These are phyloP conservation scores for Hansenula sp. DNA, from an alignment of 1,139 yeast genomes.

Conservation along the genomic window DNA sequence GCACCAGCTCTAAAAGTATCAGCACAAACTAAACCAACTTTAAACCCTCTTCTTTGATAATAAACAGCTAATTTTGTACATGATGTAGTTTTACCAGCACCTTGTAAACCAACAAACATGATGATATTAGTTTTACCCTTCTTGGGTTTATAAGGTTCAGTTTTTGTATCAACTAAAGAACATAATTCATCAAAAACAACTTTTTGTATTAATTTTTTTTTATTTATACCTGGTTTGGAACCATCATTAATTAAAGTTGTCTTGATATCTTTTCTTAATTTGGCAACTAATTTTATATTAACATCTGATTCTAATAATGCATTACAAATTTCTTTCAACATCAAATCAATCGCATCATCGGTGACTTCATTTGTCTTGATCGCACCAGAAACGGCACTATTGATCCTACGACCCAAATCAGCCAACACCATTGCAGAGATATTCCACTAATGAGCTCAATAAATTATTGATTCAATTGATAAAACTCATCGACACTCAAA, in stretches of 20 bases:
- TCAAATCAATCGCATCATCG: slow-evolving; percentile 54
- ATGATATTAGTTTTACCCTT: slow-evolving; percentile 71
- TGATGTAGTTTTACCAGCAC: slow-evolving; percentile 97
- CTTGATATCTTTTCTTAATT: slow-evolving; percentile 70
- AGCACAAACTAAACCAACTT: slow-evolving; percentile 96
- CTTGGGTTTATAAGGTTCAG: slow-evolving; percentile 77
- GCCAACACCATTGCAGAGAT: slow-evolving; percentile 99
- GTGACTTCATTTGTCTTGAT: slow-evolving; percentile 58
- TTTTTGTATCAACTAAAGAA: slow-evolving; percentile 66
- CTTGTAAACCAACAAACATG: slow-evolving; percentile 98
- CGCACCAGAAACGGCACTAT: slow-evolving; percentile 67
- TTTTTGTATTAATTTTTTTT: slow-evolving; percentile 80
- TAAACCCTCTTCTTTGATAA: slow-evolving; percentile 89
- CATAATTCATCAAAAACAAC: slow-evolving; percentile 92
- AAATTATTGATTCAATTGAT: no score
- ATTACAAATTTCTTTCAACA: slow-evolving; percentile 84
- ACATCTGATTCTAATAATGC: slow-evolving; percentile 93
- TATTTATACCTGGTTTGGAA: slow-evolving; percentile 36
- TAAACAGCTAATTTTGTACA: slow-evolving; percentile 96
- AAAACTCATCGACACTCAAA: background rate
- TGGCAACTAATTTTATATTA: slow-evolving; percentile 77
- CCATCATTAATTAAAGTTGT: slow-evolving; percentile 39
- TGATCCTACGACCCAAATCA: slow-evolving; percentile 86
- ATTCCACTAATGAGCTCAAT: no score
- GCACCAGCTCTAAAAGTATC: slow-evolving; percentile 99